Percentiles rank a stretch among this genome's conserved stretches.
Evolutionary conservation across 129 eudicot genomes (phyloP).

Genomic region (Deinandra increscens): DNA sequence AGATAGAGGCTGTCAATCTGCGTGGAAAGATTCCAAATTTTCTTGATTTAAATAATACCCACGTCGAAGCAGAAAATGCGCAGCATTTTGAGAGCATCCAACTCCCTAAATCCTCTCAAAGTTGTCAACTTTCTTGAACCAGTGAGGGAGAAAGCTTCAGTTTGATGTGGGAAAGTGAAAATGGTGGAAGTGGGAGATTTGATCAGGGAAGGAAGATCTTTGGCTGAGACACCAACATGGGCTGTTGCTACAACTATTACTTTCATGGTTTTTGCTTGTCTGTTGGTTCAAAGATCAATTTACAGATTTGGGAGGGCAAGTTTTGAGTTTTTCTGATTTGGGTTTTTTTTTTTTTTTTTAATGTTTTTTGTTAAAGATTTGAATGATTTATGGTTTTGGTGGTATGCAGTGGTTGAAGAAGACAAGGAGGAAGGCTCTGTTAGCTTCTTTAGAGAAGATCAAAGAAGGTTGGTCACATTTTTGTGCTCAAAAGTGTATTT

Average conservation of each 20-base stretch:
- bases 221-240: slow-evolving; percentile 98
- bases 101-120: slow-evolving; percentile 43
- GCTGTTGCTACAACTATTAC: slow-evolving; percentile 92
- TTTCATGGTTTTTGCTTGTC: slow-evolving; percentile 80
- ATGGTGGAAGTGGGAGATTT: slow-evolving; percentile 75
- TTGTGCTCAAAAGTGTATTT: slow-evolving; percentile 1
- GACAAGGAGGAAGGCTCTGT: slow-evolving; percentile 84
- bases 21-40: slow-evolving; percentile 42
- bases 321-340: slow-evolving; percentile 3
- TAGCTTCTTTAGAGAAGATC: slow-evolving; percentile 88
- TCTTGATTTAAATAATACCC: slow-evolving; percentile 17
- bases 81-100: slow-evolving; percentile 34
- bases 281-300: slow-evolving; percentile 72
- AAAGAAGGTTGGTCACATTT: slow-evolving; percentile 67
- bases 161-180: slow-evolving; percentile 24
- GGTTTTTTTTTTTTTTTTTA: neutral
- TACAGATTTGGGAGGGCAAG: slow-evolving; percentile 87
- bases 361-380: slow-evolving; percentile 4
- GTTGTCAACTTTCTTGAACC: slow-evolving; percentile 18
- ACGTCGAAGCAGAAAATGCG: slow-evolving; percentile 32
- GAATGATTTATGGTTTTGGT: slow-evolving; percentile 7
- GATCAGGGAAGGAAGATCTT: slow-evolving; percentile 74
- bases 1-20: slow-evolving; percentile 8
- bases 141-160: neutral
- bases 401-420: slow-evolving; percentile 75